These are phyloP conservation scores for Gloeophyllum trabeum DNA, from an alignment of 768 basidiomycete genomes.

Conservation along the genomic window DNA sequence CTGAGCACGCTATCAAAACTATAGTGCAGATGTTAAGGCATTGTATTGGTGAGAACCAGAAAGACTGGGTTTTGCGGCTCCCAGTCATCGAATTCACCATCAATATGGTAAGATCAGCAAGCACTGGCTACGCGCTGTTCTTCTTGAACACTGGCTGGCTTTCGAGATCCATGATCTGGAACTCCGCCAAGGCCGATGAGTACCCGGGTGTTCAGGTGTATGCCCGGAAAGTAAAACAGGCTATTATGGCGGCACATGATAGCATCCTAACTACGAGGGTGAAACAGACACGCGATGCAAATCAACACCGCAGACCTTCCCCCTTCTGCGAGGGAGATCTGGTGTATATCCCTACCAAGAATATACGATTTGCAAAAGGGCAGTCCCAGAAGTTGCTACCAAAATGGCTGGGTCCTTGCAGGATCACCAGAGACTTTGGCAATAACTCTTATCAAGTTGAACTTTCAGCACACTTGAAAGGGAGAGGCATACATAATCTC, in stretches of 20 bases:
- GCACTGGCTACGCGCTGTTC: slow-evolving; percentile 25
- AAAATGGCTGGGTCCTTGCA: slow-evolving; percentile 19
- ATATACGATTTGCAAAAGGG: slow-evolving; percentile 6
- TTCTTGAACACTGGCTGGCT: slow-evolving; percentile 20
- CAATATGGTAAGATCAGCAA: slow-evolving; percentile 20
- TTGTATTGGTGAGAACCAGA: slow-evolving; percentile 18
- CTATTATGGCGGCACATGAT: slow-evolving; percentile 21
- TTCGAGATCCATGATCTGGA: slow-evolving; percentile 22
- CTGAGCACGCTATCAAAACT: slow-evolving; percentile 22
- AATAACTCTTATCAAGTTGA: slow-evolving; percentile 13
- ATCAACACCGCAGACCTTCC: slow-evolving; percentile 8
- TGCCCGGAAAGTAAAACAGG: slow-evolving; percentile 14
- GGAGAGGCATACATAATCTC: slow-evolving; percentile 10
- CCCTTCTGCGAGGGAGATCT: slow-evolving; percentile 14
- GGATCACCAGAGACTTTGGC: slow-evolving; percentile 7
- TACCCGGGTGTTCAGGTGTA: slow-evolving; percentile 19
- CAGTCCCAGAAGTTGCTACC: slow-evolving; percentile 16
- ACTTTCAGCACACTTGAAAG: slow-evolving; percentile 7
- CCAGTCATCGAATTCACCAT: slow-evolving; percentile 27
- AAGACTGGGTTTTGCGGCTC: slow-evolving; percentile 19
- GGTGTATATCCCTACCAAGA: slow-evolving; percentile 14
- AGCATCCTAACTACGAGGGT: slow-evolving; percentile 16
- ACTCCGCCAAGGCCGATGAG: neutral
- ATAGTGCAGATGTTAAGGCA: slow-evolving; percentile 19
- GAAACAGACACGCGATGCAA: slow-evolving; percentile 20